Evolutionary conservation across 192 early-diverging fungal genomes (phyloP).

Genomic region (Rhizoclosmatium sp.): DNA sequence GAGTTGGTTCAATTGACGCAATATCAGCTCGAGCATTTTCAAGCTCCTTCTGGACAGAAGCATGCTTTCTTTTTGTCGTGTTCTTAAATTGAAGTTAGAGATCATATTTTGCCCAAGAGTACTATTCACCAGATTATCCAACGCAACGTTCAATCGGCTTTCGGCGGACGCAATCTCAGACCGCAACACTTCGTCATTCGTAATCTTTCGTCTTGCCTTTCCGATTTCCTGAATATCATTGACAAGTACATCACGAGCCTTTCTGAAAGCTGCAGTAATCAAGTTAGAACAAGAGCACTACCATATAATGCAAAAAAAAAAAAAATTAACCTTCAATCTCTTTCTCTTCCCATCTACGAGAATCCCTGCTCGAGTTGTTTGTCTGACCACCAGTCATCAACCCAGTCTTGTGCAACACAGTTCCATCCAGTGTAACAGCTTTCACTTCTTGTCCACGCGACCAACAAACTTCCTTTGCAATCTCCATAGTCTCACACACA

Average conservation of each 20-base stretch:
- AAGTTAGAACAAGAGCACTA: slow-evolving; percentile 18
- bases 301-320: not conserved
- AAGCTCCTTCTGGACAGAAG: slow-evolving; percentile 49
- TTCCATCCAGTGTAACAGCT: slow-evolving; percentile 92
- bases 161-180: slow-evolving; percentile 41
- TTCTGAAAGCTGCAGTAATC: slow-evolving; percentile 53
- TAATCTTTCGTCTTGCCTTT: slow-evolving; percentile 67
- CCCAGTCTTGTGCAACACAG: slow-evolving; percentile 94
- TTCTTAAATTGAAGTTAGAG: slow-evolving; percentile 21
- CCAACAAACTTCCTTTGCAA: slow-evolving; percentile 89
- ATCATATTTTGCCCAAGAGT: not conserved
- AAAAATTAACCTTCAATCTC: slow-evolving; percentile 76
- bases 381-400: slow-evolving; percentile 84
- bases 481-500: slow-evolving; percentile 86
- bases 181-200: slow-evolving; percentile 47
- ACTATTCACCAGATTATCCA: slow-evolving; percentile 68
- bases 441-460: slow-evolving; percentile 84
- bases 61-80: slow-evolving; percentile 38
- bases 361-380: slow-evolving; percentile 49
- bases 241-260: slow-evolving; percentile 73
- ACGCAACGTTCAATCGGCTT: slow-evolving; percentile 53
- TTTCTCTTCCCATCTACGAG: slow-evolving; percentile 86
- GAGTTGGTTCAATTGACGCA: slow-evolving; percentile 2
- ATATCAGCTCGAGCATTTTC: slow-evolving; percentile 53
- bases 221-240: slow-evolving; percentile 72